Evolutionary conservation across 768 basidiomycete species (phyloP).

Genomic region (Leccinum arenicola): DNA sequence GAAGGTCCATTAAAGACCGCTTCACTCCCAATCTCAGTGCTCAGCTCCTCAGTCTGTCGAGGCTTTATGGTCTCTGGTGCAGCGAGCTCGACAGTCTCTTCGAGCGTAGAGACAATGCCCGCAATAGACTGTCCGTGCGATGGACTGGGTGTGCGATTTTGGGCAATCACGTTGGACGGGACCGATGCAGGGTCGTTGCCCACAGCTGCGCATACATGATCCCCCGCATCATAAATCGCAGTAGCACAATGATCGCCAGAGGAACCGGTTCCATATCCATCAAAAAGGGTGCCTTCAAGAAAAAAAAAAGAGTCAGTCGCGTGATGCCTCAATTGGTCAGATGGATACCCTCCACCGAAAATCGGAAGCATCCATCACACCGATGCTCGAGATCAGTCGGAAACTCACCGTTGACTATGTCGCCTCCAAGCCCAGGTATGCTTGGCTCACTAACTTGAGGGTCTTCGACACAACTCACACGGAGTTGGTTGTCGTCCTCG

Average conservation of each 20-base stretch:
- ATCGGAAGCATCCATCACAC: slow-evolving; percentile 48
- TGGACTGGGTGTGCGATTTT: slow-evolving; percentile 11
- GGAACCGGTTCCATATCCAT: slow-evolving; percentile 36
- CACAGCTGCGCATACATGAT: slow-evolving; percentile 17
- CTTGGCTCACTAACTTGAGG: slow-evolving; percentile 35
- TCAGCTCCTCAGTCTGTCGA: slow-evolving; percentile 7
- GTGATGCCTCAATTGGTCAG: slow-evolving; percentile 41
- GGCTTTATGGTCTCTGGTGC: slow-evolving; percentile 23
- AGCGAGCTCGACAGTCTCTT: slow-evolving; percentile 18
- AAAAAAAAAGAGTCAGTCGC: slow-evolving; percentile 48
- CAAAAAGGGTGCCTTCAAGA: slow-evolving; percentile 40
- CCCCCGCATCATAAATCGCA: slow-evolving; percentile 15
- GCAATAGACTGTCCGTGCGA: slow-evolving; percentile 21
- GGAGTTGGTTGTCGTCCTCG: slow-evolving; percentile 44
- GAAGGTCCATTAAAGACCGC: slow-evolving; percentile 16
- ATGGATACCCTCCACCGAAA: slow-evolving; percentile 41
- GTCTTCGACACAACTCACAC: slow-evolving; percentile 41
- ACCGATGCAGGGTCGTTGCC: slow-evolving; percentile 26
- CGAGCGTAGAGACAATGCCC: slow-evolving; percentile 19
- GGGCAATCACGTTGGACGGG: slow-evolving; percentile 20
- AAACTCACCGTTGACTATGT: slow-evolving; percentile 53
- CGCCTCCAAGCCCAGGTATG: slow-evolving; percentile 33
- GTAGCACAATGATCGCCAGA: slow-evolving; percentile 24
- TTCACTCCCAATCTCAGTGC: slow-evolving; percentile 21
- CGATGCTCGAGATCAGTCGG: slow-evolving; percentile 30